These are phyloP conservation scores for Eleusine coracana DNA, from an alignment of 176 grass and related monocot genomes.

Conservation along the genomic window DNA sequence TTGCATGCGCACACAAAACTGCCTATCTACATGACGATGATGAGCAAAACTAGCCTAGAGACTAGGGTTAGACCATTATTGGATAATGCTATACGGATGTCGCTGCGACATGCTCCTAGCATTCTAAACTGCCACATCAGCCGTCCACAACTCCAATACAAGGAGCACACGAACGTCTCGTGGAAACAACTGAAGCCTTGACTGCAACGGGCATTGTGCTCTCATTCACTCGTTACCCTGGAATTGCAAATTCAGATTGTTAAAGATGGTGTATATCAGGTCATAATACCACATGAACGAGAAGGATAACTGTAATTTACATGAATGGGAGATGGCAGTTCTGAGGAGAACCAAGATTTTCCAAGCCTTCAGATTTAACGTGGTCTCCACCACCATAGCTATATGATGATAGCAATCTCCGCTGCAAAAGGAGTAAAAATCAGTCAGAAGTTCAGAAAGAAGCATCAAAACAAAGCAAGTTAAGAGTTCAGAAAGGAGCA, in stretches of 20 bases:
- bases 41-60: slow-evolving; percentile 53
- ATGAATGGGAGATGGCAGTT: slow-evolving; percentile 56
- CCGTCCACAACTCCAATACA: slow-evolving; percentile 21
- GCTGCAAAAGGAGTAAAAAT: slow-evolving; percentile 45
- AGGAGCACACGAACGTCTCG: slow-evolving; percentile 25
- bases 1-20: slow-evolving; percentile 58
- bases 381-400: slow-evolving; percentile 41
- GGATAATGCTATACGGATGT: slow-evolving; percentile 49
- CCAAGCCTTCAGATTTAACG: slow-evolving; percentile 50
- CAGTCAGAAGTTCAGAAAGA: not conserved
- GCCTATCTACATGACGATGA: slow-evolving; percentile 46
- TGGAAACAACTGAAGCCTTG: slow-evolving; percentile 45
- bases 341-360: slow-evolving; percentile 52
- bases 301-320: slow-evolving; percentile 42
- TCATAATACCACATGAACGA: not conserved
- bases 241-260: slow-evolving; percentile 4
- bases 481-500: not conserved
- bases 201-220: not conserved
- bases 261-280: not conserved
- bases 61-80: slow-evolving; percentile 58
- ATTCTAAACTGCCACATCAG: slow-evolving; percentile 30
- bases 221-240: slow-evolving; percentile 64
- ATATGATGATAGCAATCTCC: slow-evolving; percentile 57
- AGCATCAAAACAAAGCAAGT: slow-evolving; percentile 6
- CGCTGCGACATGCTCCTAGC: slow-evolving; percentile 18